phyloP scores from a whole-genome alignment of 2,329 filamentous ascomycete genomes.

The Cladorrhinum sp. region DNA sequence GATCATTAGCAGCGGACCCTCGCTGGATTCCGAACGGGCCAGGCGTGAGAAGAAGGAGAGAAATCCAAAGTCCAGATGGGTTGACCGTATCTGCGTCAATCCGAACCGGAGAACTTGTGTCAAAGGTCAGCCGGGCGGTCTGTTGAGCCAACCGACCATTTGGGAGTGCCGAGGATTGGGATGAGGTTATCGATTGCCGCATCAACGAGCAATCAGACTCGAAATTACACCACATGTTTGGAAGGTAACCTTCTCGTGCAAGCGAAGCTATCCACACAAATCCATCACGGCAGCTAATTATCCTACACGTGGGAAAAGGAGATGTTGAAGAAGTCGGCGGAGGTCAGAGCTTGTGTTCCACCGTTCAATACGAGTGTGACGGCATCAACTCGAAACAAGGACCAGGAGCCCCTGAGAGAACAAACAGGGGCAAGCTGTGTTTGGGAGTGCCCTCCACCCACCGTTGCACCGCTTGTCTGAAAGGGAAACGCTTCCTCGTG shows the following conservation, averaged over 20 bases:
- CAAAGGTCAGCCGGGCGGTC: background rate
- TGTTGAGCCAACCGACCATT: background rate
- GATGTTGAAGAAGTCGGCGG: background rate
- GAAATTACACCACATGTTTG: background rate
- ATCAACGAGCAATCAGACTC: background rate
- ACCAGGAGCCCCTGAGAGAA: background rate
- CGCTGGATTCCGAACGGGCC: background rate
- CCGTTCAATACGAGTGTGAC: conserved; percentile 14
- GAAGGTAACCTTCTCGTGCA: background rate
- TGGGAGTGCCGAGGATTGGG: background rate
- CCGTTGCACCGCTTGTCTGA: conserved; percentile 13
- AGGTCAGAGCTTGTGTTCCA: conserved; percentile 6
- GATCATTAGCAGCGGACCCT: background rate
- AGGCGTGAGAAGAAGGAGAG: background rate
- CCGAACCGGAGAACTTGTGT: background rate
- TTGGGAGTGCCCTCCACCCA: background rate
- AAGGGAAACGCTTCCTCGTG: conserved; percentile 13
- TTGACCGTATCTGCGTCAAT: background rate
- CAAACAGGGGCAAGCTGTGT: background rate
- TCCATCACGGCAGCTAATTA: background rate
- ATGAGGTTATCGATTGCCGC: background rate
- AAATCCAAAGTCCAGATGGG: background rate
- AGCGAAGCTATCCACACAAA: conserved; percentile 14
- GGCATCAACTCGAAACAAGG: conserved; percentile 17
- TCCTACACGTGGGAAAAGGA: background rate